Conservation (phyloP, 768 basidiomycete genomes). For the Trichaptum fuscoviolaceum region DNA sequence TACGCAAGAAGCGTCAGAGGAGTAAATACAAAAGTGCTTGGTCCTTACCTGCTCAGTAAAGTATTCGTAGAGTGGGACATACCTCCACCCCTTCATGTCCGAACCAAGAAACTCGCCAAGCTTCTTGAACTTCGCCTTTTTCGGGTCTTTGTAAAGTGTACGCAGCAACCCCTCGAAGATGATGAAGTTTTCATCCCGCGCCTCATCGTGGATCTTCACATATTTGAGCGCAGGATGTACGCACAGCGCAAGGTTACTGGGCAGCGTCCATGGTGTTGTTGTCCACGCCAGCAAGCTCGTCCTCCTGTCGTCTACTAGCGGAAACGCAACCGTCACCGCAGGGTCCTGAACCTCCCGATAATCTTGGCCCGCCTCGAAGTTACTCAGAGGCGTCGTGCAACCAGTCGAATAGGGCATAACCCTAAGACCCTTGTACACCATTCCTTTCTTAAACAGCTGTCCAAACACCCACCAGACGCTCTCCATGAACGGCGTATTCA, state of each 20-base stretch:
- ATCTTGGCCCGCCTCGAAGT: slow-evolving; percentile 92
- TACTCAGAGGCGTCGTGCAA: slow-evolving; percentile 91
- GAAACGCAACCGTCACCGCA: slow-evolving; percentile 90
- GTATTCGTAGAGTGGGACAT: slow-evolving; percentile 92
- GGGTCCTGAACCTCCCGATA: slow-evolving; percentile 95
- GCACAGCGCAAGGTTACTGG: slow-evolving; percentile 91
- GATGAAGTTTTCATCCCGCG: slow-evolving; percentile 84
- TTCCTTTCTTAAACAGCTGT: slow-evolving; percentile 84
- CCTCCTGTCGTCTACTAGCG: slow-evolving; percentile 85
- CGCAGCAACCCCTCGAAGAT: slow-evolving; percentile 81
- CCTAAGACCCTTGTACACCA: slow-evolving; percentile 89
- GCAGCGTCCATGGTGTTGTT: slow-evolving; percentile 97
- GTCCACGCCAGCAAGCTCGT: slow-evolving; percentile 96
- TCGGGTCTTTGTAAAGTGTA: slow-evolving; percentile 93
- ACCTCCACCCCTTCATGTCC: slow-evolving; percentile 96
- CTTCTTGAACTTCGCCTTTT: slow-evolving; percentile 95
- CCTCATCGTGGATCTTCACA: slow-evolving; percentile 92
- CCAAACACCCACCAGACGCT: slow-evolving; percentile 99
- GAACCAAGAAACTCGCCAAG: slow-evolving; percentile 80
- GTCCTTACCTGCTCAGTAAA: slow-evolving; percentile 82
- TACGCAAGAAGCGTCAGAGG: slow-evolving; percentile 25
- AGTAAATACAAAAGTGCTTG: not conserved
- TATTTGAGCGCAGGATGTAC: slow-evolving; percentile 96
- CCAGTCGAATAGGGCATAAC: slow-evolving; percentile 99
- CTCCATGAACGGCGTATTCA: slow-evolving; percentile 94